Evolutionary conservation across 345 rosid genomes (phyloP).

Genomic region (Excoecaria agallocha): DNA sequence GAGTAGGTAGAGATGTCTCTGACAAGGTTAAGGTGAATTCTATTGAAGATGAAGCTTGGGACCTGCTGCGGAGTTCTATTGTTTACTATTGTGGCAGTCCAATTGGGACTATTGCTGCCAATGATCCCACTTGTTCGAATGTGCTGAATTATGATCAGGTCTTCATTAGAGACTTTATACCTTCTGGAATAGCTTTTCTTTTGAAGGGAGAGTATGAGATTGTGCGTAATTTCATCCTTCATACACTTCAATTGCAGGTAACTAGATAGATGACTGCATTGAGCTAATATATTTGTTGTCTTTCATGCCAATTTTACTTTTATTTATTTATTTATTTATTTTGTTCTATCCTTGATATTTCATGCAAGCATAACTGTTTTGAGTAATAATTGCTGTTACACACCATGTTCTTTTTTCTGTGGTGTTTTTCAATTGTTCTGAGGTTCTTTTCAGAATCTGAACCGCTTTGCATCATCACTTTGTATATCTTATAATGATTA

Average conservation of each 20-base stretch:
- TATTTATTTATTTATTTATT: neutral
- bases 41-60: conserved; percentile 90
- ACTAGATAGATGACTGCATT: neutral
- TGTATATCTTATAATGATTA: neutral
- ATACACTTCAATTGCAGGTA: conserved; percentile 36
- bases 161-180: conserved; percentile 33
- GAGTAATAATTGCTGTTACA: neutral
- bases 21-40: conserved; percentile 33
- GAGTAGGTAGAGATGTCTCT: conserved; percentile 25
- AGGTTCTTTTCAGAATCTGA: no score
- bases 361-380: neutral
- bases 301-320: neutral
- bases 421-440: neutral
- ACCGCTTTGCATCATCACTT: neutral
- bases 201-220: conserved; percentile 34
- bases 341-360: neutral
- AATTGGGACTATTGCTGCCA: conserved; percentile 89
- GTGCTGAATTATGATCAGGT: conserved; percentile 79
- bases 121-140: conserved; percentile 62
- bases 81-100: conserved; percentile 78
- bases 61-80: conserved; percentile 60
- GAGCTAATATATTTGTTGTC: neutral
- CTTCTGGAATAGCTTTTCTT: conserved; percentile 34
- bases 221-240: conserved; percentile 31
- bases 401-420: neutral